phyloP scores from a whole-genome alignment of 768 basidiomycete genomes.

The Trametes villosa region DNA sequence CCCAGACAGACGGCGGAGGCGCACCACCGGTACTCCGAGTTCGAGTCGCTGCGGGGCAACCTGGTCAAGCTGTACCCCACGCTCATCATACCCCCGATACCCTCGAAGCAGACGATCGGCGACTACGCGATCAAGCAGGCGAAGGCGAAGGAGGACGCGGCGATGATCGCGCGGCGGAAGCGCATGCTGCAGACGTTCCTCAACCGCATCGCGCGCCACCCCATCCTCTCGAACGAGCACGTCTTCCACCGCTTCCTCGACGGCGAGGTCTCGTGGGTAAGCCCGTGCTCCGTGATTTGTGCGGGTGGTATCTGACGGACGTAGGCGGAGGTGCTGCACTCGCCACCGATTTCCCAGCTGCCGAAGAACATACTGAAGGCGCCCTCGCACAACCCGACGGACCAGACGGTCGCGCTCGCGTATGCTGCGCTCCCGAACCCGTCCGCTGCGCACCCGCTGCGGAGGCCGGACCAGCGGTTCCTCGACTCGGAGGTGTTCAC shows the following conservation, averaged over 20 bases:
- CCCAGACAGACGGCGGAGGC: slow-evolving; percentile 71
- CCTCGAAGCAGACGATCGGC: slow-evolving; percentile 92
- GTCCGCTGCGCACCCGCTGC: slow-evolving; percentile 84
- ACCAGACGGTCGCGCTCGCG: slow-evolving; percentile 68
- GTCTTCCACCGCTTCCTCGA: slow-evolving; percentile 96
- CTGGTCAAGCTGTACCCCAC: slow-evolving; percentile 92
- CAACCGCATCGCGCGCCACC: slow-evolving; percentile 86
- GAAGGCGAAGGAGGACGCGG: slow-evolving; percentile 94
- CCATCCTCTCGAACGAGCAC: slow-evolving; percentile 95
- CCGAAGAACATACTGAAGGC: slow-evolving; percentile 97
- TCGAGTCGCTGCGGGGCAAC: slow-evolving; percentile 86
- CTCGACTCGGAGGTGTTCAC: slow-evolving; percentile 96
- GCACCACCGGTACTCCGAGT: slow-evolving; percentile 94
- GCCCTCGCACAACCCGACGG: slow-evolving; percentile 92
- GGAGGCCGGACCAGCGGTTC: slow-evolving; percentile 93
- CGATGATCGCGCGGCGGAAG: slow-evolving; percentile 89
- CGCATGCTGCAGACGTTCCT: slow-evolving; percentile 96
- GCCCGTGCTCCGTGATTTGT: slow-evolving; percentile 25
- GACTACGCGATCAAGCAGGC: slow-evolving; percentile 98
- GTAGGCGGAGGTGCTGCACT: slow-evolving; percentile 90
- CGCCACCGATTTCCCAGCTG: slow-evolving; percentile 85
- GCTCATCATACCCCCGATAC: slow-evolving; percentile 95
- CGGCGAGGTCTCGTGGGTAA: slow-evolving; percentile 94
- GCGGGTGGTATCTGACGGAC: neutral
- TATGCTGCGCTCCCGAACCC: slow-evolving; percentile 90